Conservation (phyloP, 305 asterid genomes). For the Rubia balearica region DNA sequence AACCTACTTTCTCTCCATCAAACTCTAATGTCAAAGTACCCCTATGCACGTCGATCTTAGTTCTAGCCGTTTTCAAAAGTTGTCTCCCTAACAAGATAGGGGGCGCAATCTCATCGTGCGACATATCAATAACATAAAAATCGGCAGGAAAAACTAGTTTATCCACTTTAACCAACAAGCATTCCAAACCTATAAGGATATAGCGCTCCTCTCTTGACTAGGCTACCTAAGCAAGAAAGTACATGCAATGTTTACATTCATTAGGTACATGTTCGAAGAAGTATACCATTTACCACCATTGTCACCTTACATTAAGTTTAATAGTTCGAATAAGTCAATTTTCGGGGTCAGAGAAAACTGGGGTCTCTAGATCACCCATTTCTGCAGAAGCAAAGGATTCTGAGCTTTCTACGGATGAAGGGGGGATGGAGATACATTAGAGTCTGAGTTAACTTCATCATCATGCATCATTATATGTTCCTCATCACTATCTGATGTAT, state of each 20-base stretch:
- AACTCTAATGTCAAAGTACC: too few relatives aligned
- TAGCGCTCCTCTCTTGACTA: neutral
- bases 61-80: too few relatives aligned
- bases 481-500: constrained; percentile 73
- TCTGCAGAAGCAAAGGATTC: constrained; percentile 90
- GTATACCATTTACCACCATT: neutral
- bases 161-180: neutral
- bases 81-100: too few relatives aligned
- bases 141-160: too few relatives aligned
- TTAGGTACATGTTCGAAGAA: neutral
- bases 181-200: neutral
- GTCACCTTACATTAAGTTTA: neutral
- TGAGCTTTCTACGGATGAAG: constrained; percentile 50
- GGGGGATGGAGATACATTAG: constrained; percentile 75
- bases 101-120: too few relatives aligned
- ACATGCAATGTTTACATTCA: neutral
- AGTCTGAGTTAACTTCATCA: constrained; percentile 52
- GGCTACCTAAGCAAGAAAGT: neutral
- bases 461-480: constrained; percentile 69
- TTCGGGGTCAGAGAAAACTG: constrained; percentile 71
- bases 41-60: too few relatives aligned
- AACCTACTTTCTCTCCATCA: too few relatives aligned
- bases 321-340: constrained; percentile 26
- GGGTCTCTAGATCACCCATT: constrained; percentile 88
- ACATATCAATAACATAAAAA: too few relatives aligned